Base-by-base conservation (phyloP, 495 filamentous ascomycete genomes). In the Xylaria longipes region DNA sequence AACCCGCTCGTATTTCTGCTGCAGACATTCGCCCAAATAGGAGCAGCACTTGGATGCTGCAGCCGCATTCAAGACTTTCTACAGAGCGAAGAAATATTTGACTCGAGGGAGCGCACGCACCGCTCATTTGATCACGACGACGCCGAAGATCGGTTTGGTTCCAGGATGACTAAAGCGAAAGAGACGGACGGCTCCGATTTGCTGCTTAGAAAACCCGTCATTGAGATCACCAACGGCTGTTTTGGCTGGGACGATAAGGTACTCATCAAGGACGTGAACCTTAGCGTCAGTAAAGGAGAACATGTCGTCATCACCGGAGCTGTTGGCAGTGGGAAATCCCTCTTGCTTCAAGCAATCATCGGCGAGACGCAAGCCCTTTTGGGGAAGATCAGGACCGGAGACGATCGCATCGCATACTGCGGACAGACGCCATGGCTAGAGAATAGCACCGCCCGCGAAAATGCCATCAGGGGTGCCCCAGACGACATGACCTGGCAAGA, bases 351-450 rank as follows among this genome's bases (percentile, higher is more conserved):
- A 65, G 74, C 70, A 31, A 75, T 82, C 14, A 70, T 80, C 7
- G 74, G 78, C 1, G 77, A 79, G 63, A 17, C 20, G 9, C 43
- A 66, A 27, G 29, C 63, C 3, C 25, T 50, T 8, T 66, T 46
- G 45, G 63, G 62, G 12, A 66, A 15, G 3, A 52, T 66, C 63
- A 52, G 20, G 29, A 33, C 31, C 1, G 35, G 22, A 27, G 65
- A 56, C 58, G 43, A 43, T 29, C 29, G 27, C 31, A 75, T 73
- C 31, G 76, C 70, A 12, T 82, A 71, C 64, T 74, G 76, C 50
- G 70, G 73, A 14, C 82, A 83, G 68, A 71, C 41, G 27, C 76
- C 83, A n/a, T 85, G 83, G 83, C 77, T 85, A 52, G 76, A 79
- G 58, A 82, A 79, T 52, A 63, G 37, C 0, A 79, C 80, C 1